Conservation (phyloP, 768 basidiomycete genomes). For the Saitozyma sp. region DNA sequence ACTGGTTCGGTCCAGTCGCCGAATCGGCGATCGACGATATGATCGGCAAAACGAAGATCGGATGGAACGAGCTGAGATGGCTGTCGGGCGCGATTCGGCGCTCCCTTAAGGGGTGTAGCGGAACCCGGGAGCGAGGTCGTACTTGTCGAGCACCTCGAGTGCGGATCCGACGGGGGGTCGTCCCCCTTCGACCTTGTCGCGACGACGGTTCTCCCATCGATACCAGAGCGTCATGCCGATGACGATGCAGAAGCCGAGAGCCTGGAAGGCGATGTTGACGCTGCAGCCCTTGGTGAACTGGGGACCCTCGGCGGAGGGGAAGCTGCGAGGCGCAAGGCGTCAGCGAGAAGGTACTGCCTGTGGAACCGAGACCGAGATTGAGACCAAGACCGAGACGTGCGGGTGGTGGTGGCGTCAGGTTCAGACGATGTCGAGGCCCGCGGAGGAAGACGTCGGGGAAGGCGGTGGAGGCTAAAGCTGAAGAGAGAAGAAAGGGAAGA, state of each 20-base stretch:
- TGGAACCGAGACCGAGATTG: too few relatives aligned
- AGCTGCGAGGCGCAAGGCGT: conserved; percentile 3
- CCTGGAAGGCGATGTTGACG: conserved; percentile 53
- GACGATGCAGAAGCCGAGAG: conserved; percentile 47
- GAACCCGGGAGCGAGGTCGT: conserved; percentile 17
- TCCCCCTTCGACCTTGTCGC: conserved; percentile 52
- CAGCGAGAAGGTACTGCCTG: not conserved
- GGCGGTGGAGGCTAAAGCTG: not conserved
- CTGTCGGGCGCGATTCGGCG: too few relatives aligned
- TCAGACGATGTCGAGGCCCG: too few relatives aligned
- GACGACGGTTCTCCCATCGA: conserved; percentile 50
- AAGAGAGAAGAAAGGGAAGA: too few relatives aligned
- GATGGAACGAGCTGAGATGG: too few relatives aligned
- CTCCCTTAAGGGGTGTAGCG: too few relatives aligned
- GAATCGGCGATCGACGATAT: too few relatives aligned
- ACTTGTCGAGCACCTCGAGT: conserved; percentile 36
- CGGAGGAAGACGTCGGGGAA: too few relatives aligned
- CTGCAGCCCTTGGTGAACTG: conserved; percentile 48
- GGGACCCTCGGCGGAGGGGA: conserved; percentile 52
- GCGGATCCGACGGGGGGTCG: conserved; percentile 37
- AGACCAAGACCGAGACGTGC: too few relatives aligned
- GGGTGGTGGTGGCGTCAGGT: too few relatives aligned
- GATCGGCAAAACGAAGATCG: too few relatives aligned
- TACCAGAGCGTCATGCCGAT: conserved; percentile 50
- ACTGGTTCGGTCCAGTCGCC: too few relatives aligned